Evolutionary conservation across 2,329 filamentous ascomycete species (phyloP), one percentile per base, ranked within the genome.

Genomic region (Bimuria novae-zelandiae): DNA sequence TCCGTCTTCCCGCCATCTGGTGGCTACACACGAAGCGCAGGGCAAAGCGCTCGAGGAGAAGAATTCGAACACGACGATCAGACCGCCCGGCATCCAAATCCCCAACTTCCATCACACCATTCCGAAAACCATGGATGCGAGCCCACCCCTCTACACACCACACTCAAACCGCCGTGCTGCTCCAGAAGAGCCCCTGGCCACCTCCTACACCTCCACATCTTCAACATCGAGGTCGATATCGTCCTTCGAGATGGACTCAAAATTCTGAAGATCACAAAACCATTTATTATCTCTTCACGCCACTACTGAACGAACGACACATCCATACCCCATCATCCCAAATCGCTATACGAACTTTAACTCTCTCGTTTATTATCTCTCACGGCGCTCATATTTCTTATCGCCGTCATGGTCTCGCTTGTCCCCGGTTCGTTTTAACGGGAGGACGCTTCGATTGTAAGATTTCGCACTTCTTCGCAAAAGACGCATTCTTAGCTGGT

Each of bases 21-120:
- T 64, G 5, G 41, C 53, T 14, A 46, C 54, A 12, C 50, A 60
- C 22, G 55, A 59, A 7, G 58, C 58, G 7, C 47, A 57, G 25
- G 49, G 65, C 21, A 70, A 66, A 39, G 45, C 52, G 2, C 46
- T 71, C 2, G 68, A 71, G 32, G 69, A 71, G 54, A 73, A 68
- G 49, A 51, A 39, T 0, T 66, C 61, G 2, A 67, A 69, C 39
- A 67, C 62, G 7, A 72, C 69, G 0, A 73, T 71, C 29, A 61
- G 70, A 30, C 65, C 68, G 7, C 61, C 63, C 0, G 67, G 61
- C 41, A 60, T 65, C 7, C 32, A 56, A 12, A 62, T 64, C 5
- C 63, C 65, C 8, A 57, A 66, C 11, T 63, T 64, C 19, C 57
- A 63, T 37, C 60, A 68, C 42, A 49, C 25, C 5, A 29, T 60